phyloP scores from a whole-genome alignment of 805 yeast genomes.

The Candida endomychidarum region DNA sequence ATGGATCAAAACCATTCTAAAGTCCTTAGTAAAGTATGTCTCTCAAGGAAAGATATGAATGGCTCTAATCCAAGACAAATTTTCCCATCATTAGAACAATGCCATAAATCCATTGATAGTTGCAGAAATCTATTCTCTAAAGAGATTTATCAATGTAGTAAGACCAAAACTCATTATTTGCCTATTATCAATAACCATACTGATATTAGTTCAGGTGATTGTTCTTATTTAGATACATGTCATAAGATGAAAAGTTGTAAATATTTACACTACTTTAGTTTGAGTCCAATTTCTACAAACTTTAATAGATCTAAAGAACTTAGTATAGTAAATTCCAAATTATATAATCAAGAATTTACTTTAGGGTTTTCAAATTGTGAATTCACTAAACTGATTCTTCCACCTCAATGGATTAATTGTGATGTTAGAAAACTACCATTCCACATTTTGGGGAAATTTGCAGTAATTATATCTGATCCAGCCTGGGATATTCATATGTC shows the following conservation, averaged over 20 bases:
- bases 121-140: conserved; percentile 17
- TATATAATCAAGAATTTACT: conserved; percentile 39
- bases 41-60: conserved; percentile 22
- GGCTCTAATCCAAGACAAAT: conserved; percentile 9
- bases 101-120: conserved; percentile 18
- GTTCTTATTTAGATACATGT: conserved; percentile 92
- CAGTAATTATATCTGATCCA: conserved; percentile 85
- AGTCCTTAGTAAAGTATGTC: conserved; percentile 23
- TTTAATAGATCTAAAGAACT: conserved; percentile 9
- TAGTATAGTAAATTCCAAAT: conserved; percentile 2
- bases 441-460: conserved; percentile 71
- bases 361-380: conserved; percentile 48
- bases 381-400: conserved; percentile 34
- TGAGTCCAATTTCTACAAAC: conserved; percentile 34
- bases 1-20: conserved; percentile 37
- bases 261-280: conserved; percentile 71
- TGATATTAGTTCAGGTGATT: conserved; percentile 76
- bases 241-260: conserved; percentile 80
- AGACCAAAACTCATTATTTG: conserved; percentile 27
- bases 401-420: conserved; percentile 86
- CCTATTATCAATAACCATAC: conserved; percentile 49
- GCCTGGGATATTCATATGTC: conserved; percentile 98
- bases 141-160: conserved; percentile 24
- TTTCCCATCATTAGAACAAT: conserved; percentile 13
- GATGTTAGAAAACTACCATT: conserved; percentile 78